Evolutionary conservation across 139 green algal genomes (phyloP).

Genomic region (Picochlorum costavermella): DNA sequence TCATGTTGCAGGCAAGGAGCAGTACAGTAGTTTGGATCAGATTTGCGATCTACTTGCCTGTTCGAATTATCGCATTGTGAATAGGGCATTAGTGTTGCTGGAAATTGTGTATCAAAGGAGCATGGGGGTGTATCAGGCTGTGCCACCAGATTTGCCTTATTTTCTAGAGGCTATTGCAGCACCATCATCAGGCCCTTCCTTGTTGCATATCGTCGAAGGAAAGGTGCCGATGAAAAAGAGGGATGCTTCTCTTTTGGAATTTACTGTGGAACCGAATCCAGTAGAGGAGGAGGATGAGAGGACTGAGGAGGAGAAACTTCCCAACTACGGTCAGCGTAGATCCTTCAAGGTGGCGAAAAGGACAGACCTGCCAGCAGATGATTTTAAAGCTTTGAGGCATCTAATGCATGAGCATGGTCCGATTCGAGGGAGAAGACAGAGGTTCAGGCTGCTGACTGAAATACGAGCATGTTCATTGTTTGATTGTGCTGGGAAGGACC

Average conservation of each 20-base stretch:
- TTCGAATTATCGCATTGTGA: background rate
- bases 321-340: too few relatives aligned
- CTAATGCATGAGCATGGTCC: background rate
- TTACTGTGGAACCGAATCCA: background rate
- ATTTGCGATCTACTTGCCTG: background rate
- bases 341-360: background rate
- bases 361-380: background rate
- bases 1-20: background rate
- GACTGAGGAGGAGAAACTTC: background rate
- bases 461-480: background rate
- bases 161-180: constrained; percentile 1
- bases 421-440: background rate
- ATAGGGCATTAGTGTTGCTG: background rate
- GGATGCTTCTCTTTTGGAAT: background rate
- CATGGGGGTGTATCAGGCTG: background rate
- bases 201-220: background rate
- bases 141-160: background rate
- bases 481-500: background rate
- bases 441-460: background rate
- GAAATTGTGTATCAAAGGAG: background rate
- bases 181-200: background rate
- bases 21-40: background rate
- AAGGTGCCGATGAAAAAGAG: background rate
- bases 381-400: constrained; percentile 1
- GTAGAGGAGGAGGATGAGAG: background rate